Conservation (phyloP, 2,329 filamentous ascomycete genomes). For the Ceratocystis eucalypticola region DNA sequence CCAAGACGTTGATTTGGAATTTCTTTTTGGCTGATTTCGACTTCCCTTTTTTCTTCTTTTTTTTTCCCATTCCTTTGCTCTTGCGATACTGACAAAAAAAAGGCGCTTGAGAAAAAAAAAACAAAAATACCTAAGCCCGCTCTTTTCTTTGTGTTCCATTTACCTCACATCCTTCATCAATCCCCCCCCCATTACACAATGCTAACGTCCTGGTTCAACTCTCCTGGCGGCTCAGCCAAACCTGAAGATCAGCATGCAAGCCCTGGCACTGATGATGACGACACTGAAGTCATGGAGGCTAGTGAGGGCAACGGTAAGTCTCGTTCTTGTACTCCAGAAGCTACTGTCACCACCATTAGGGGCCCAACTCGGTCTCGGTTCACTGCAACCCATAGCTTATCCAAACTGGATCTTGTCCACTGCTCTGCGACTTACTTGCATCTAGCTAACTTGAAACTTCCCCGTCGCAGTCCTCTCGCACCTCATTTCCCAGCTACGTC, state of each 20-base stretch:
- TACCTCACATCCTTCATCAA: not conserved
- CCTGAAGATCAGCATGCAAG: conserved; percentile 39
- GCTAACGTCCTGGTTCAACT: conserved; percentile 30
- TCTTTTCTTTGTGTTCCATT: not conserved
- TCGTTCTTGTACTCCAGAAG: not conserved
- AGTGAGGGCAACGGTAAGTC: conserved; percentile 84
- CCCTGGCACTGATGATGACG: conserved; percentile 39
- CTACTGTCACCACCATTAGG: not conserved
- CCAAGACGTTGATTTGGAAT: not conserved
- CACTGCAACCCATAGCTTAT: not conserved
- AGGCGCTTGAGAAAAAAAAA: not conserved
- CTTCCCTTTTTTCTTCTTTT: conserved; percentile 3
- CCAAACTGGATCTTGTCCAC: too few relatives aligned
- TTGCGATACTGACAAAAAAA: not conserved
- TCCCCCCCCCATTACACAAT: conserved; percentile 22
- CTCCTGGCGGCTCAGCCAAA: conserved; percentile 16
- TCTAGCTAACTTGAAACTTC: not conserved
- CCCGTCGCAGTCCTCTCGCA: conserved; percentile 64
- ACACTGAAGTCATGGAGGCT: conserved; percentile 72
- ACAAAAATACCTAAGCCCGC: not conserved
- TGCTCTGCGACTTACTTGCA: not conserved
- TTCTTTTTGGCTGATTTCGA: not conserved
- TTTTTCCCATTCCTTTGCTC: not conserved
- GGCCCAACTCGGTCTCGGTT: not conserved
- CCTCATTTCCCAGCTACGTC: conserved; percentile 92